Base-by-base conservation (phyloP, 768 basidiomycete genomes). In the Chalciporus pseudorubinellus region DNA sequence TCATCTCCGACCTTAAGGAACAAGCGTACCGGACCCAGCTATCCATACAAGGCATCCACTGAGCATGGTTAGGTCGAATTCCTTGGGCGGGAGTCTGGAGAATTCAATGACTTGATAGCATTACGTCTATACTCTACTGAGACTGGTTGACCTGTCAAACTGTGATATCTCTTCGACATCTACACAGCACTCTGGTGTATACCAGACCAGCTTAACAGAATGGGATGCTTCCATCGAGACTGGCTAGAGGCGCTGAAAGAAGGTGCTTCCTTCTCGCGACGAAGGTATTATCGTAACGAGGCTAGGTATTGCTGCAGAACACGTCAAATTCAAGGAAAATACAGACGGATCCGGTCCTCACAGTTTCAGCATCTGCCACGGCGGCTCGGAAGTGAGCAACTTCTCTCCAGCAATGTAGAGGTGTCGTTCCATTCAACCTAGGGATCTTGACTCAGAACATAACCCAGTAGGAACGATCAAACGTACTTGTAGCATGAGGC, bases 321-420 rank as follows among this genome's bases (percentile, higher is more conserved):
- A 44, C 28, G 48, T 63, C 46, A 56, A 26, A 39, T 43, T 34
- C 20, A 52, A 50, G 20, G 40, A 58, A 33, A 38, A 42, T 36
- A 24, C 46, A n/a, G 24, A 38, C 46, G 28, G 31, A 33, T 31
- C 11, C 29, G 13, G n/a, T 49, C 20, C 74, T 51, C 58, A 87
- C 90, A 72, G 86, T 77, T 66, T 92, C 89, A 59, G 89, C 70
- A 46, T 77, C 72, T 18, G 79, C 75, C 16, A 92, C 87, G 3
- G 85, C 79, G 19, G 72, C 68, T 60, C 84, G 91, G 73, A 93
- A 93, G 16, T 73, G 75, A 20, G 70, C 68, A 3, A 91, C 89
- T 61, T 90, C 80, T 51, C 72, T 75, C 84, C 83, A 88, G 66
- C 90, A 93, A 55, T 91, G 79, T 33, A 93, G 68, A 19, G 89